A percentile compares a stretch with the other conserved stretches of the same genome.
These are phyloP conservation scores for Exidia glandulosa DNA, from an alignment of 768 basidiomycete species.

Conservation along the genomic window DNA sequence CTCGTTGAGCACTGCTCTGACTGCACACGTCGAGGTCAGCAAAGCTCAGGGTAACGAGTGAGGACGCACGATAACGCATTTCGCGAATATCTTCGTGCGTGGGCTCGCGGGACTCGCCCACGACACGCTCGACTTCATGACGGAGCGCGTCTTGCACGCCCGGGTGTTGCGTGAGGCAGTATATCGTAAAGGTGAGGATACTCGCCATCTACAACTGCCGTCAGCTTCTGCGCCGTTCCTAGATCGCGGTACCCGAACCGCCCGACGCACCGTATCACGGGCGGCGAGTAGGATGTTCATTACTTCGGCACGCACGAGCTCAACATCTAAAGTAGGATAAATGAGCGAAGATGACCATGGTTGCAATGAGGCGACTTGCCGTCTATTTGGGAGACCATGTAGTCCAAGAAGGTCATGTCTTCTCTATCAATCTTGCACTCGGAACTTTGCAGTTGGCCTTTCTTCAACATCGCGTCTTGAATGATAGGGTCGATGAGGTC, in stretches of 20 bases:
- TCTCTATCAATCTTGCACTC: conserved; percentile 1
- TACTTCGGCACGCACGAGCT: conserved; percentile 24
- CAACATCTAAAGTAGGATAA: conserved; percentile 13
- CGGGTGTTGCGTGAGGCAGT: conserved; percentile 17
- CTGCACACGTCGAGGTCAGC: conserved; percentile 19
- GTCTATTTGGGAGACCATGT: conserved; percentile 6
- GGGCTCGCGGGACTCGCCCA: conserved; percentile 13
- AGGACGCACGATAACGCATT: conserved; percentile 18
- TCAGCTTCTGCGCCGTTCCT: too few species aligned
- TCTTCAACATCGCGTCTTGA: conserved; percentile 3
- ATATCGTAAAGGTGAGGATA: conserved; percentile 19
- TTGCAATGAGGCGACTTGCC: too few species aligned
- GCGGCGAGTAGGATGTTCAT: conserved; percentile 29
- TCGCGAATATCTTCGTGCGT: conserved; percentile 13
- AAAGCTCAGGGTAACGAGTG: neutral
- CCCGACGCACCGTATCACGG: conserved; percentile 23
- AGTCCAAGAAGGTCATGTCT: conserved; percentile 11
- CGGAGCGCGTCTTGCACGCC: conserved; percentile 9
- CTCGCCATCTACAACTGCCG: conserved; percentile 16
- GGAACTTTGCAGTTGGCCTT: too few species aligned
- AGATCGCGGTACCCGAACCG: too few species aligned
- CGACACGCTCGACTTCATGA: conserved; percentile 12
- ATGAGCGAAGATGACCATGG: neutral
- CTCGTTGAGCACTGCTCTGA: conserved; percentile 22
- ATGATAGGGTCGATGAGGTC: conserved; percentile 12